Base-by-base conservation (phyloP, 345 rosid species). In the Eucalyptus albens region DNA sequence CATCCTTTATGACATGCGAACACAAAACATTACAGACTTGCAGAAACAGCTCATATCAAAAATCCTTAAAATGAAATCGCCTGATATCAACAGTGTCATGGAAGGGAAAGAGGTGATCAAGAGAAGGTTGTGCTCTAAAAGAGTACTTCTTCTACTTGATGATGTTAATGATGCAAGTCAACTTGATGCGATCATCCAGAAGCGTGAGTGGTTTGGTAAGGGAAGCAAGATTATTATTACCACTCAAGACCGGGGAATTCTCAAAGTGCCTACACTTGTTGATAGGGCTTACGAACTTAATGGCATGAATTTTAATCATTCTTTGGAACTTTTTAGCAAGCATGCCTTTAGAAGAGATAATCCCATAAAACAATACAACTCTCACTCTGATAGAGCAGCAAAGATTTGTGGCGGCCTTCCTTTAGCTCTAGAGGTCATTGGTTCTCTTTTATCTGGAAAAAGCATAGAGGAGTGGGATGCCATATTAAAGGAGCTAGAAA, bases 1-100 rank as follows among this genome's bases (percentile, higher is more conserved):
- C 55, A 0, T 51, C 55, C 55, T 51, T 51, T 51, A 0, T 2
- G 3, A 51, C 55, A 31, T 67, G 0, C 22, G 42, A 67, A 5
- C 4, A 31, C 1, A 0, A 16, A 1, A 51, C 0, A 51, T 51
- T 51, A 51, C 19, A 1, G 0, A 0, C 7, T 51, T 16, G 55
- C 55, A 51, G 21, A 51, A 51, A 0, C 55, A 51, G 1, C 21
- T 51, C 19, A 0, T 51, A 51, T 51, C 0, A 1, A 0, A 16
- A 0, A 51, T 51, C 55, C 21, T 16, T 16, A 16, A 16, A 3
- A 16, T 0, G 21, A 16, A 51, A 51, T 16, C 0, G 1, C 8
- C 0, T 1, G 21, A 6, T 2, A 51, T 51, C 55, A 51, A 16
- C 19, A 15, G 16, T 51, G 7, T 51, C 21, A 51, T 6, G 21